Percentiles rank a stretch among this genome's conserved stretches.
These are phyloP conservation scores for Yarrowia sp. DNA, from an alignment of 805 yeast species.

Conservation along the genomic window DNA sequence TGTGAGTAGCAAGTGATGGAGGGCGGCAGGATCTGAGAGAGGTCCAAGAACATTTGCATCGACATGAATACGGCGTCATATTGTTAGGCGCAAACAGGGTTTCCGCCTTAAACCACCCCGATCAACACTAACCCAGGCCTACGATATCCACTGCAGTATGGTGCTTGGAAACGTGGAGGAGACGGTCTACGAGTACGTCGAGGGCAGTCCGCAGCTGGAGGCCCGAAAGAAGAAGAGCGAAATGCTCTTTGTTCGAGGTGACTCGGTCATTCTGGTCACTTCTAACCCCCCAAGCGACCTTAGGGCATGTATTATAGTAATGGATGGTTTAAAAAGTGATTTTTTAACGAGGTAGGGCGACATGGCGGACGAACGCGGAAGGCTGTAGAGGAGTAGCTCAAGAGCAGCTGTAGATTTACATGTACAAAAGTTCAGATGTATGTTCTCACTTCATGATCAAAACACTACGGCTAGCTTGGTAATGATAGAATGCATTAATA, in stretches of 20 bases:
- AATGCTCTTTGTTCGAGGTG: conserved; percentile 97
- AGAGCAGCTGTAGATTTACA: too few species aligned
- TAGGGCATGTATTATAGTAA: conserved; percentile 22
- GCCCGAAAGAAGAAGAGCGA: conserved; percentile 60
- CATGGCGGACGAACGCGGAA: too few species aligned
- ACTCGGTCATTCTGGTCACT: conserved; percentile 82
- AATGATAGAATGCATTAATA: background rate
- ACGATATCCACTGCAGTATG: conserved; percentile 94
- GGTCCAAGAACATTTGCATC: background rate
- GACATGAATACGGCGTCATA: too few species aligned
- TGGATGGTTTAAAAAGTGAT: conserved; percentile 4
- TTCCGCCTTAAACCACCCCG: too few species aligned
- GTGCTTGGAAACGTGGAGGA: conserved; percentile 92
- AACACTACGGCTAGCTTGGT: too few species aligned
- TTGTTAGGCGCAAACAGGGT: too few species aligned
- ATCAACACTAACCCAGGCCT: conserved; percentile 49
- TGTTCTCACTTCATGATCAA: too few species aligned
- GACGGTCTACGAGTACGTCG: conserved; percentile 61
- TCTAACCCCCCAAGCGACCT: conserved; percentile 36
- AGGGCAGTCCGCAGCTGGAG: conserved; percentile 43
- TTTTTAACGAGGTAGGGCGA: too few species aligned
- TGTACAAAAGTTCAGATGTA: too few species aligned
- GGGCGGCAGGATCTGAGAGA: background rate
- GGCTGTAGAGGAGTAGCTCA: too few species aligned
- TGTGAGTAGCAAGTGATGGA: conserved; percentile 43